phyloP scores from a whole-genome alignment of 345 rosid species.

The Syzygium jambos region DNA sequence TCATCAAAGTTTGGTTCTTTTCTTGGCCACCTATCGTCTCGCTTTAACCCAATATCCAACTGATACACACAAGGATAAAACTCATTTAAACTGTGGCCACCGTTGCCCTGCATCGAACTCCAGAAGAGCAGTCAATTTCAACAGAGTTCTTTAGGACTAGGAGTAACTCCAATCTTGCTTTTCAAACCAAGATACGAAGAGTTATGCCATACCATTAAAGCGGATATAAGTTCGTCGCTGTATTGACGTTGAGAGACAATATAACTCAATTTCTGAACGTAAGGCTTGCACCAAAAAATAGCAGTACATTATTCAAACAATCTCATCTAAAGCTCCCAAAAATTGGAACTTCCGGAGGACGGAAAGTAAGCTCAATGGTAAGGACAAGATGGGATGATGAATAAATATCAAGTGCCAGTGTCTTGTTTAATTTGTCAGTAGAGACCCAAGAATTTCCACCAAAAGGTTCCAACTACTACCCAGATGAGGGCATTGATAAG shows the following conservation, averaged over 20 bases:
- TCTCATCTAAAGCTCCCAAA: not conserved
- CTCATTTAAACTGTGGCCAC: not conserved
- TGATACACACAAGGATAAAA: not conserved
- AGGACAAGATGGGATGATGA: conserved; percentile 8
- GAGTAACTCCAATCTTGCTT: not conserved
- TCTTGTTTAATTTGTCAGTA: conserved; percentile 24
- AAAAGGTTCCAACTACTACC: conserved; percentile 79
- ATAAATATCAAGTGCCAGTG: not conserved
- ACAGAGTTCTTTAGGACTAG: not conserved
- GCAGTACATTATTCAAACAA: not conserved
- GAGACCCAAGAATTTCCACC: conserved; percentile 99
- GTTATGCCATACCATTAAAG: not conserved
- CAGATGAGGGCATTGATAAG: conserved; percentile 58
- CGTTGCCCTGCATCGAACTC: not conserved
- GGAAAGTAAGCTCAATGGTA: not conserved
- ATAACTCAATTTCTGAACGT: not conserved
- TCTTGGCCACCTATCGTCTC: not conserved
- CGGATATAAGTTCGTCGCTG: not conserved
- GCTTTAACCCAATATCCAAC: not conserved
- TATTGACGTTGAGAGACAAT: not conserved
- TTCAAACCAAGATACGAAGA: not conserved
- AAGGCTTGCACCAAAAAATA: not conserved
- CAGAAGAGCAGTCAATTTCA: not conserved
- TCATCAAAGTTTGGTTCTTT: not conserved
- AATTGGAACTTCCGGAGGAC: not conserved